Evolutionary conservation across 352 stramenopile species (phyloP), one percentile per base, ranked within the genome.

Genomic region (Phytophthora aleatoria): DNA sequence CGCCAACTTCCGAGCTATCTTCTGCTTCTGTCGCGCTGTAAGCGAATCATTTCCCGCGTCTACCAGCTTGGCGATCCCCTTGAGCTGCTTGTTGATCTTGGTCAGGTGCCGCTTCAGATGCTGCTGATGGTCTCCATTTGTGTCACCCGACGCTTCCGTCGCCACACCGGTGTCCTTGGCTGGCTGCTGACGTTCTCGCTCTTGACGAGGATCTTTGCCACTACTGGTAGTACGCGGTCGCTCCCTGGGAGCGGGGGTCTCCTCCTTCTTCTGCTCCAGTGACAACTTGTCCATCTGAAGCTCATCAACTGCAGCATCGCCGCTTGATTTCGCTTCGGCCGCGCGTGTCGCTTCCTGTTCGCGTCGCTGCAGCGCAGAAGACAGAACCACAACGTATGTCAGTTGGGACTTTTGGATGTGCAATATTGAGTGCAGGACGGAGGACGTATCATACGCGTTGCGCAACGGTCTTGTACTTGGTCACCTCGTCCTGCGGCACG

Each of bases 401-500:
- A 51, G 49, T 45, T 48, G 1, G 15, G 26, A 44, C 33, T 20
- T 16, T 50, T 31, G 12, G 28, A 51, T 43, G 3, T 11, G 36
- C 24, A 48, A 54, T 33, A 59, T 11, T 24, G 6, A 41, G 2
- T 26, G 26, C 35, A 50, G 12, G 20, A 24, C 9, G 9, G n/a
- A 47, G 6, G 5, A 39, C 8, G 24, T 20, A 33, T n/a, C 69
- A 51, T 63, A 84, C 82, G 12, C 87, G 80, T 41, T 91, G 79
- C 28, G 67, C 83, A 38, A 89, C 63, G 28, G 85, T 87, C 60
- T 91, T 89, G 73, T 95, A 95, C 50, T 83, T 84, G 51, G 81
- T 78, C 50, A 91, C 72, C 62, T 96, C 87, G 53, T 96, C 87
- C 67, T 92, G 85, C 45, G 84, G 83, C 43, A 93, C 71, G 63